These are phyloP conservation scores for Fusarium sp. DNA, from an alignment of 2,329 filamentous ascomycete genomes.

Conservation along the genomic window DNA sequence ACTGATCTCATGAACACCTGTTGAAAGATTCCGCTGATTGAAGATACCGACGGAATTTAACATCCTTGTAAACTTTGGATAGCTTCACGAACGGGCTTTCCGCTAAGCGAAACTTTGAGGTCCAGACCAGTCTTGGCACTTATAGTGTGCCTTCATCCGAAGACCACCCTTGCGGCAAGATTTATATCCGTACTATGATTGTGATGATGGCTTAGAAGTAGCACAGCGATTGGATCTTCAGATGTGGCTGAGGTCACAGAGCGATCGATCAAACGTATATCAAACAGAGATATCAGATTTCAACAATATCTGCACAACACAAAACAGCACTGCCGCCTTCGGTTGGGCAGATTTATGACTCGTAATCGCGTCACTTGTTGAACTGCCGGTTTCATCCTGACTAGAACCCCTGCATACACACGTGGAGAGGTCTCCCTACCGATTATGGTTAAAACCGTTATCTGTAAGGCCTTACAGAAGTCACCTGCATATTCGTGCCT, in stretches of 20 bases:
- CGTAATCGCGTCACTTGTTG: background rate
- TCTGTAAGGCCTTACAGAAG: background rate
- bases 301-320: background rate
- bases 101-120: background rate
- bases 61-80: background rate
- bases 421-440: background rate
- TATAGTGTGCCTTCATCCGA: background rate
- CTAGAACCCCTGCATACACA: background rate
- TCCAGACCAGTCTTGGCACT: background rate
- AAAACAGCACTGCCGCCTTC: background rate
- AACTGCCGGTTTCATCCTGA: constrained; percentile 1
- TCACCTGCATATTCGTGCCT: background rate
- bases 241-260: background rate
- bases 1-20: background rate
- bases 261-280: background rate
- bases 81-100: background rate
- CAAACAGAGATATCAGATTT: background rate
- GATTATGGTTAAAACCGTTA: background rate
- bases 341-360: background rate
- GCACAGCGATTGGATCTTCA: background rate
- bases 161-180: background rate
- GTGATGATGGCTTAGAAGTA: too few relatives aligned
- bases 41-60: background rate
- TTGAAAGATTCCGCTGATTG: background rate
- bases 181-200: too few relatives aligned